A percentile compares a stretch with the other conserved stretches of the same genome.
Conservation (phyloP, 2,329 filamentous ascomycete genomes). For the Clonostachys rosea region DNA sequence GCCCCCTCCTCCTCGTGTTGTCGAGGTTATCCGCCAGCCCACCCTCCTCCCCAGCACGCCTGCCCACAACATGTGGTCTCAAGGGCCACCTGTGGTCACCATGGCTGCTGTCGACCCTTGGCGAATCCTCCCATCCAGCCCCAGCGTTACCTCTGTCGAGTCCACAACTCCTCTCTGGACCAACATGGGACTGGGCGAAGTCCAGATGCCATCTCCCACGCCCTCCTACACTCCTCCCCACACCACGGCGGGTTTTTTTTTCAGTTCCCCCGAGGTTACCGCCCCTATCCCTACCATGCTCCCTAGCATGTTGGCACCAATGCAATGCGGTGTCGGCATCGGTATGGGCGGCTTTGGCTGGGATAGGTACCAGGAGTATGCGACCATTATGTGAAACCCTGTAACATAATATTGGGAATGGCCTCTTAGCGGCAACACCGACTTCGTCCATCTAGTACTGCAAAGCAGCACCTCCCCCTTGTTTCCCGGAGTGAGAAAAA, state of each 20-base stretch:
- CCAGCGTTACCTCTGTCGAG: constrained; percentile 68
- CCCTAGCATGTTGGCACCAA: constrained; percentile 76
- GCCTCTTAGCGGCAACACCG: constrained; percentile 32
- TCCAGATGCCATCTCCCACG: constrained; percentile 72
- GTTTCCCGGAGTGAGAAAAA: constrained; percentile 20
- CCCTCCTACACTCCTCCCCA: constrained; percentile 72
- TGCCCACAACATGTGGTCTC: constrained; percentile 76
- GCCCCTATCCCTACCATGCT: constrained; percentile 73
- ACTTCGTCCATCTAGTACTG: constrained; percentile 30
- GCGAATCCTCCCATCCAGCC: constrained; percentile 87
- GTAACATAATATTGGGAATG: constrained; percentile 36
- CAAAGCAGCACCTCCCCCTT: constrained; percentile 17
- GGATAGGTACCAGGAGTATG: constrained; percentile 81
- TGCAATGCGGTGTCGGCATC: constrained; percentile 74
- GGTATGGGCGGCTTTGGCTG: constrained; percentile 75
- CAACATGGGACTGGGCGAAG: constrained; percentile 69
- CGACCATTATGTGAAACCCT: constrained; percentile 81
- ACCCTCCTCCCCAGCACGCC: constrained; percentile 82
- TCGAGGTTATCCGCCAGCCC: constrained; percentile 84
- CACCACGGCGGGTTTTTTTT: constrained; percentile 70
- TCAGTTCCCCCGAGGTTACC: constrained; percentile 71
- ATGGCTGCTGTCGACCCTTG: constrained; percentile 77
- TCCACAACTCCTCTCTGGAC: constrained; percentile 72
- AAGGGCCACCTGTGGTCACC: constrained; percentile 58
- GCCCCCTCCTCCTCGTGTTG: constrained; percentile 79